These are phyloP conservation scores for Chimonanthus praecox DNA, from an alignment of 164 flowering plant genomes.

Conservation along the genomic window DNA sequence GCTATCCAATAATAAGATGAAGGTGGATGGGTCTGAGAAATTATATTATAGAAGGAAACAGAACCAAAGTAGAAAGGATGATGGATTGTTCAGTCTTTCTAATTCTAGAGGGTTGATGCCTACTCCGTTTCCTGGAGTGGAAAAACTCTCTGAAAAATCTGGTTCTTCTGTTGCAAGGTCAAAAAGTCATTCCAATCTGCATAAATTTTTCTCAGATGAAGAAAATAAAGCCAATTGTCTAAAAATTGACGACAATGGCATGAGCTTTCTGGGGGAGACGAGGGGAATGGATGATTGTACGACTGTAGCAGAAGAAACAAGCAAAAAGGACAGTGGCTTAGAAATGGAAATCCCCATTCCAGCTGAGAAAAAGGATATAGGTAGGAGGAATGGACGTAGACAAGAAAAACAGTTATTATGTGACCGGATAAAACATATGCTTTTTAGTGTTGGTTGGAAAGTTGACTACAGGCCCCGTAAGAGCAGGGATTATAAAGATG, in stretches of 20 bases:
- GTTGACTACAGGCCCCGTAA: constrained; percentile 57
- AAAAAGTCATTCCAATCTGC: constrained; percentile 23
- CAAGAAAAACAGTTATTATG: constrained; percentile 45
- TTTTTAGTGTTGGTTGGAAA: constrained; percentile 65
- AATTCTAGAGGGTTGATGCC: constrained; percentile 12
- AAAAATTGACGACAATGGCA: constrained; percentile 37
- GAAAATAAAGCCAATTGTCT: constrained; percentile 22
- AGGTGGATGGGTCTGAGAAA: constrained; percentile 24
- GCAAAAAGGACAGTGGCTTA: constrained; percentile 24
- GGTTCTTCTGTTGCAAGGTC: constrained; percentile 19
- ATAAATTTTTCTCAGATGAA: constrained; percentile 24
- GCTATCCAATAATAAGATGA: constrained; percentile 52
- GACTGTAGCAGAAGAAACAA: constrained; percentile 20
- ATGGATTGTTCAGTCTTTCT: constrained; percentile 19
- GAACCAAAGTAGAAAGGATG: constrained; percentile 22
- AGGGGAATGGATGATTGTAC: constrained; percentile 16
- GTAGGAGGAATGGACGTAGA: constrained; percentile 10
- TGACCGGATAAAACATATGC: constrained; percentile 42
- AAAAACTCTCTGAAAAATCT: constrained; percentile 25
- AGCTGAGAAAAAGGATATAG: constrained; percentile 22
- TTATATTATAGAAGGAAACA: constrained; percentile 17
- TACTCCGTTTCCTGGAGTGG: constrained; percentile 25
- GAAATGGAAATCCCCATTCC: constrained; percentile 18
- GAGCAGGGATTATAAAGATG: constrained; percentile 53
- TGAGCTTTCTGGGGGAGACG: constrained; percentile 23